A percentile compares a stretch with the other conserved stretches of the same genome.
Conservation (phyloP, 2,329 filamentous ascomycete genomes). For the Fusarium mexicanum region DNA sequence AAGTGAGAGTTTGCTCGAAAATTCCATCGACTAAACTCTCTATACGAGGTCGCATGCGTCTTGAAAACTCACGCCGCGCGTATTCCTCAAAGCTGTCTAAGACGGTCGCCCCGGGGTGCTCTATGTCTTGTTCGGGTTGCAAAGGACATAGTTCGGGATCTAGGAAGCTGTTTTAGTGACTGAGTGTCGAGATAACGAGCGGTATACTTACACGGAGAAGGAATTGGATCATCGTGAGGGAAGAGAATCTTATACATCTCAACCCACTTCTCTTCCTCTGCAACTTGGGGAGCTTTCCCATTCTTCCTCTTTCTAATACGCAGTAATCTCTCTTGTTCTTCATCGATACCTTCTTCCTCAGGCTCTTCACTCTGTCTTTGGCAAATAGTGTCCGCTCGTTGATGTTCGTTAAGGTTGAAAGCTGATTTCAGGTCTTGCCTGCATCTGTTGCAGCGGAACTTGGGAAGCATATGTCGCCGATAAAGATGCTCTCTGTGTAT, state of each 20-base stretch:
- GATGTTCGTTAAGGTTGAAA: neutral
- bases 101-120: accelerated
- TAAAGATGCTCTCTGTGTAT: neutral
- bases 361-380: neutral
- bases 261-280: neutral
- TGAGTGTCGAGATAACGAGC: no score
- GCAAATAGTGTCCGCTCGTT: neutral
- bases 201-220: neutral
- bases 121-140: neutral
- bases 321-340: neutral
- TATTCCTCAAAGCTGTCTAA: neutral
- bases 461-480: neutral
- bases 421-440: neutral
- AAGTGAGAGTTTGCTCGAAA: neutral
- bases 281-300: neutral
- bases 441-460: neutral
- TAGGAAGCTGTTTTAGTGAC: no score
- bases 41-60: neutral
- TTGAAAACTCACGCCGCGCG: neutral
- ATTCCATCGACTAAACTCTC: neutral
- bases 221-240: neutral
- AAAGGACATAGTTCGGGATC: neutral
- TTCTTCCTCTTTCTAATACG: neutral
- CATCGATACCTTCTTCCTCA: neutral
- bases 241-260: conserved; percentile 5